Base-by-base conservation (phyloP, 768 basidiomycete species). In the Pisolithus sp. region DNA sequence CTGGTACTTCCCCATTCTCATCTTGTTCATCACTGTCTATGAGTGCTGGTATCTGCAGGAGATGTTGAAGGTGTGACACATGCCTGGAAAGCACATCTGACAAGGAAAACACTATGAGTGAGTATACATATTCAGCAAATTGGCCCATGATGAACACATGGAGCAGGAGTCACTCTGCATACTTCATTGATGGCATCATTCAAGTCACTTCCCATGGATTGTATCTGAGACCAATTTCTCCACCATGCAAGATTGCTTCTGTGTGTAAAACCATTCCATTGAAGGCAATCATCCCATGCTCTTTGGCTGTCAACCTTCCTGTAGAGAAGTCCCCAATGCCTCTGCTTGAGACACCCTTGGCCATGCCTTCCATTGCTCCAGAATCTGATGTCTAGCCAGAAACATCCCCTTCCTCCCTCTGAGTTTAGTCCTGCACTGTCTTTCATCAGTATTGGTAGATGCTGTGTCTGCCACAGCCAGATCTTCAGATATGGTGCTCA, bases 141-240 rank as follows among this genome's bases (percentile, higher is more conserved):
- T 68, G 49, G 62, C 75, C 53, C 61, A 70, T 48, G 48, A 62
- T 52, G 61, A 71, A 48, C n/a, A 64, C 53, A 8, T 68, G 65
- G 65, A 68, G 68, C 3, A 63, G 67, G 53, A 68, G 67, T 36
- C 60, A 59, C n/a, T 67, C n/a, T n/a, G n/a, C n/a, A n/a, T n/a
- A n/a, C 71, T 4, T 73, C 77, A 0, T 77, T 77, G 7, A 71
- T 66, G 10, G 68, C 73, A 7, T 83, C 81, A 0, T 81, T 78
- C 64, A 72, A 71, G 51, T 83, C 81, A 6, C 65, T 83, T 50
- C 81, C 81, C n/a, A n/a, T n/a, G n/a, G n/a, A n/a, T n/a, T n/a
- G n/a, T n/a, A n/a, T n/a, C 78, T 1, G 73, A 76, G 46, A 75
- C 72, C 0, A 74, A 75, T 43, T 26, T 52, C 57, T 4, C 62